A percentile compares a stretch with the other conserved stretches of the same genome.
phyloP scores from a whole-genome alignment of 2,329 filamentous ascomycete species.

The Epicoccum nigrum region DNA sequence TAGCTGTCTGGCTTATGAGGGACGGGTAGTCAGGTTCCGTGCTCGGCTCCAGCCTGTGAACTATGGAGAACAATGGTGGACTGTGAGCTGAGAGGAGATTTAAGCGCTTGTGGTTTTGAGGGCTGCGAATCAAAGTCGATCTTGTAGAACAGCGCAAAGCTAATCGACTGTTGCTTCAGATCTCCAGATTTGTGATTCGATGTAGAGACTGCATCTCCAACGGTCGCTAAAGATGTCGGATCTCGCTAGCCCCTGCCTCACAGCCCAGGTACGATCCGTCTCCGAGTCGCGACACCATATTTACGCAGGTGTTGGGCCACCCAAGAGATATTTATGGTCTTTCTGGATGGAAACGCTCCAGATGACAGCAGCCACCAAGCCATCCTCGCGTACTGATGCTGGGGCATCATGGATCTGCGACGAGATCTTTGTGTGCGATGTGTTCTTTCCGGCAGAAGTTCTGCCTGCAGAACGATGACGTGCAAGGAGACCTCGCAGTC shows the following conservation, averaged over 20 bases:
- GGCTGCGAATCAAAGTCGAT: background rate
- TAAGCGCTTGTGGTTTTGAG: background rate
- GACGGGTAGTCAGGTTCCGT: background rate
- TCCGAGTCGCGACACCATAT: background rate
- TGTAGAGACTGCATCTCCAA: slow-evolving; percentile 7
- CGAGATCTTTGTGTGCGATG: background rate
- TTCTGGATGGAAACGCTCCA: background rate
- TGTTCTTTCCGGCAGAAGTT: background rate
- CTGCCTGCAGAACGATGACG: background rate
- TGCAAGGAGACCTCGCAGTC: background rate
- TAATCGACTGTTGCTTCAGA: background rate
- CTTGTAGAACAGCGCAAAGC: background rate
- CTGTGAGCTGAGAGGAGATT: background rate
- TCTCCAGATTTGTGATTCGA: slow-evolving; percentile 2
- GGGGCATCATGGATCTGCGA: slow-evolving; percentile 1
- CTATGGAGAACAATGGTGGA: background rate
- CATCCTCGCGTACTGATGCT: slow-evolving; percentile 16
- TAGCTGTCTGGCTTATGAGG: background rate
- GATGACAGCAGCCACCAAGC: slow-evolving; percentile 13
- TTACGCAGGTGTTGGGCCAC: background rate
- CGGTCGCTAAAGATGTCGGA: slow-evolving; percentile 14
- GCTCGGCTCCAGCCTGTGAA: background rate
- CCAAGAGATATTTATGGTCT: slow-evolving; percentile 9
- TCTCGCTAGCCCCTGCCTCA: slow-evolving; percentile 12
- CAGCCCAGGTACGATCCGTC: slow-evolving; percentile 8